These are phyloP conservation scores for Mycena capillaripes DNA, from an alignment of 768 basidiomycete species.

Conservation along the genomic window DNA sequence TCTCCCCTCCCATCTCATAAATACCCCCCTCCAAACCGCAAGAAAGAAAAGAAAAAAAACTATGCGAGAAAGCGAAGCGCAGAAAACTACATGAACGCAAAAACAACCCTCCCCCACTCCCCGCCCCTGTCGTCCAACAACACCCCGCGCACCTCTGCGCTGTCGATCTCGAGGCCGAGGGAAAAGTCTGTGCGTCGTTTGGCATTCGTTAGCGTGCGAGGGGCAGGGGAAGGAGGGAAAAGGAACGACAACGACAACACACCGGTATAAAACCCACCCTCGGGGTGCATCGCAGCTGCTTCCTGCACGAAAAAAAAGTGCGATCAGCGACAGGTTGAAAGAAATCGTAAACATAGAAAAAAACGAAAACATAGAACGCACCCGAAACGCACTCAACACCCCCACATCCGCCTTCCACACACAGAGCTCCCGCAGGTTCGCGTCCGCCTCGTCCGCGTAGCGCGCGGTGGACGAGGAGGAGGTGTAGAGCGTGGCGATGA, in stretches of 20 bases:
- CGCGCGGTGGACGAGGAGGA: conserved; percentile 64
- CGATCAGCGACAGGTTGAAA: not conserved
- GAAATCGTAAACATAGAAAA: conserved; percentile 9
- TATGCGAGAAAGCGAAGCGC: too few species aligned
- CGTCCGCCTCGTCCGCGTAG: conserved; percentile 69
- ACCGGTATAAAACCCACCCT: conserved; percentile 29
- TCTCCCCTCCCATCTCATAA: too few species aligned
- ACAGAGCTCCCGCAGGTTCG: conserved; percentile 62
- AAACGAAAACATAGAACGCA: conserved; percentile 57
- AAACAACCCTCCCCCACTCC: conserved; percentile 26
- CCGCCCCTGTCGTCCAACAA: not conserved
- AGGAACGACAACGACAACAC: not conserved
- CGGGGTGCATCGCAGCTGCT: not conserved
- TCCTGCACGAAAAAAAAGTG: not conserved
- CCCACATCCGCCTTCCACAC: conserved; percentile 69
- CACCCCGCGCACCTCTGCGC: conserved; percentile 28
- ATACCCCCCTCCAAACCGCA: not conserved
- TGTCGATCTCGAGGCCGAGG: conserved; percentile 18
- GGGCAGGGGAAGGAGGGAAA: not conserved
- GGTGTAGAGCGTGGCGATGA: conserved; percentile 72
- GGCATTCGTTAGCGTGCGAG: not conserved
- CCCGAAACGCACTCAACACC: conserved; percentile 41
- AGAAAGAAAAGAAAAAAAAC: too few species aligned
- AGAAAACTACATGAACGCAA: conserved; percentile 13
- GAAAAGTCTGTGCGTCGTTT: conserved; percentile 15